These are phyloP conservation scores for Paraconiothyrium brasiliense DNA, from an alignment of 2,329 filamentous ascomycete species.

Conservation along the genomic window DNA sequence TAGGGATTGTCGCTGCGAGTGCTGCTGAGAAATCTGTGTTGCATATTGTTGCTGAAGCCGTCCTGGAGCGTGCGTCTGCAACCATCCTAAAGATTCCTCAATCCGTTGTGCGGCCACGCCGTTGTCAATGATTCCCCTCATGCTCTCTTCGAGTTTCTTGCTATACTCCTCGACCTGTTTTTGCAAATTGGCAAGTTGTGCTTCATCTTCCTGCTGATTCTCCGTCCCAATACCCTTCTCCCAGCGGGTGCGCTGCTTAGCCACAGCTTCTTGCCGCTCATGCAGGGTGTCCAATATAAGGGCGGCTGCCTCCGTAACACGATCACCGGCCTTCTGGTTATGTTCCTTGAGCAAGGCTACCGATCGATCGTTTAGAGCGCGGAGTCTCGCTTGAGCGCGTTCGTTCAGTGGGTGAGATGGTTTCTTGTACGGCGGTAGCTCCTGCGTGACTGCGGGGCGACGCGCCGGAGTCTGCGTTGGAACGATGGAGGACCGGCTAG, in stretches of 20 bases:
- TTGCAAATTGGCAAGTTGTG: slow-evolving; percentile 50
- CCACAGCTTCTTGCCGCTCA: slow-evolving; percentile 50
- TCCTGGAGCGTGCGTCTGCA: slow-evolving; percentile 50
- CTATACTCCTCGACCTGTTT: slow-evolving; percentile 63
- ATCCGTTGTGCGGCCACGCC: slow-evolving; percentile 58
- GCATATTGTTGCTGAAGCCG: slow-evolving; percentile 39
- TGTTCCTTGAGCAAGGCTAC: slow-evolving; percentile 59
- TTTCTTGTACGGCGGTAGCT: slow-evolving; percentile 63
- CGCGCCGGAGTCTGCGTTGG: slow-evolving; percentile 19
- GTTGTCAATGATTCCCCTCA: slow-evolving; percentile 68
- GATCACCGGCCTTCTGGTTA: slow-evolving; percentile 56
- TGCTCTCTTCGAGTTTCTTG: slow-evolving; percentile 63
- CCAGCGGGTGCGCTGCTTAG: slow-evolving; percentile 44
- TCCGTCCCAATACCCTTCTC: slow-evolving; percentile 48
- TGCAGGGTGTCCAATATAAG: slow-evolving; percentile 66
- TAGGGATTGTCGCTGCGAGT: slow-evolving; percentile 48
- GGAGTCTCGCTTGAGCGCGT: slow-evolving; percentile 57
- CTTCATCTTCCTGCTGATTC: slow-evolving; percentile 50
- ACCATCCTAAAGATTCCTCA: slow-evolving; percentile 54
- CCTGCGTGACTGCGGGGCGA: slow-evolving; percentile 19
- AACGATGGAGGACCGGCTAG: slow-evolving; percentile 22
- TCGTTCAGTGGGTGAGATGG: slow-evolving; percentile 62
- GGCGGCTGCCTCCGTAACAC: slow-evolving; percentile 60
- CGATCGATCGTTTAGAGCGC: slow-evolving; percentile 54
- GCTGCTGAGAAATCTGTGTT: slow-evolving; percentile 49